Evolutionary conservation across 2,329 filamentous ascomycete genomes (phyloP).

Genomic region (Aspergillus ibericus): DNA sequence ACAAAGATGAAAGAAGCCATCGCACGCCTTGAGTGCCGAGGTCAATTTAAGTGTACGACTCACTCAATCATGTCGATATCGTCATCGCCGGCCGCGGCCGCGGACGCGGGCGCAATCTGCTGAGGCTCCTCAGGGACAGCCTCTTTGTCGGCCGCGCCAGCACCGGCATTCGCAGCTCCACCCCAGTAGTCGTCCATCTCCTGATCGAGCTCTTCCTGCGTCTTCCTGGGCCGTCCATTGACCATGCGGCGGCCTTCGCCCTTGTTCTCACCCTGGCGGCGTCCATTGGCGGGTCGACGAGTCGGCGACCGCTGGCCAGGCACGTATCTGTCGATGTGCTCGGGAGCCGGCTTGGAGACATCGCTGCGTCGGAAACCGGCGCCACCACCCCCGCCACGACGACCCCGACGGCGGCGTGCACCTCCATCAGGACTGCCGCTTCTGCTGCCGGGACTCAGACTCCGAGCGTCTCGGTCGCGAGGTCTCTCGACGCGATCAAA

Average conservation of each 20-base stretch:
- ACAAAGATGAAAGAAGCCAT: neutral
- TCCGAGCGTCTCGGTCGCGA: constrained; percentile 40
- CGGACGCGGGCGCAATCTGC: constrained; percentile 31
- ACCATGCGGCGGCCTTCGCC: constrained; percentile 45
- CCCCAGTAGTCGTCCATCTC: constrained; percentile 96
- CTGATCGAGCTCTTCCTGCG: constrained; percentile 87
- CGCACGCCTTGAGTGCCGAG: neutral
- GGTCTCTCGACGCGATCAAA: constrained; percentile 62
- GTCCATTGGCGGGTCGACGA: constrained; percentile 50
- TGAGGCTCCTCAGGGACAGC: constrained; percentile 22
- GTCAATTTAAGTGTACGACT: constrained; percentile 10
- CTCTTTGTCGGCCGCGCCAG: constrained; percentile 41
- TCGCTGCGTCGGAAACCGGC: constrained; percentile 53
- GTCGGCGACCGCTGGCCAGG: constrained; percentile 56
- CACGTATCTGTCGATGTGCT: constrained; percentile 76
- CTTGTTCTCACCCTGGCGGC: constrained; percentile 34
- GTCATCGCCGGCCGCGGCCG: constrained; percentile 45
- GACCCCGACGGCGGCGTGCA: constrained; percentile 44
- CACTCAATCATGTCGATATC: constrained; percentile 73
- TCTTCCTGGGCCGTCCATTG: constrained; percentile 70
- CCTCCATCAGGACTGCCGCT: constrained; percentile 33
- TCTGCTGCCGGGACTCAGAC: constrained; percentile 42
- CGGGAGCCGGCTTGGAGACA: constrained; percentile 57
- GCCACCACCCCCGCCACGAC: constrained; percentile 36
- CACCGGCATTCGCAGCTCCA: constrained; percentile 47